Conservation (phyloP, 2,329 filamentous ascomycete species). For the Xylaria sp. region DNA sequence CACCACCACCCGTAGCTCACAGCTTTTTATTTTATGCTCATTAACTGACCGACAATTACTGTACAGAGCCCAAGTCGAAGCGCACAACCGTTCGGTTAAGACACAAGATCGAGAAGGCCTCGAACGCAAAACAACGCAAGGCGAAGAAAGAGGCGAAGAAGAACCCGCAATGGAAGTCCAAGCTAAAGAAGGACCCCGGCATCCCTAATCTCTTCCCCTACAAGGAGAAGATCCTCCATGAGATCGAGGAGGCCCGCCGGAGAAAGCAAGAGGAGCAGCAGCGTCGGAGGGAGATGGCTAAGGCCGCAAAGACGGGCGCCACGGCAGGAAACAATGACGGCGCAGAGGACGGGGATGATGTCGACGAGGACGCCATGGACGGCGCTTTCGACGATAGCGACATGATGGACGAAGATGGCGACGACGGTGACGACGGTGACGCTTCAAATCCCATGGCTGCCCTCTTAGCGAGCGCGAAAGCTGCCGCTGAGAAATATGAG, state of each 20-base stretch:
- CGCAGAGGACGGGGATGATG: conserved; percentile 55
- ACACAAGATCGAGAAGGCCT: conserved; percentile 95
- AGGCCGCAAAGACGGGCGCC: conserved; percentile 69
- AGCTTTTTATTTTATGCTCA: neutral
- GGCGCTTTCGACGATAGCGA: conserved; percentile 26
- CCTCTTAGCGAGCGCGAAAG: conserved; percentile 84
- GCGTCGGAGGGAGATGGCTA: conserved; percentile 76
- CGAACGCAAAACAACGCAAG: conserved; percentile 90
- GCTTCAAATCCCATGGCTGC: conserved; percentile 89
- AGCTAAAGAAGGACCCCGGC: conserved; percentile 96
- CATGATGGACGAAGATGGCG: conserved; percentile 30
- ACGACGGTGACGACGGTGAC: conserved; percentile 68
- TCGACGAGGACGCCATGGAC: conserved; percentile 67
- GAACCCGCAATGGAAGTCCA: conserved; percentile 96
- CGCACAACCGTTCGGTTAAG: conserved; percentile 87
- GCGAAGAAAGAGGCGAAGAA: conserved; percentile 89
- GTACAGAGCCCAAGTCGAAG: conserved; percentile 91
- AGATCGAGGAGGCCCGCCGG: conserved; percentile 89
- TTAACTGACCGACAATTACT: conserved; percentile 4
- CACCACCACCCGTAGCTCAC: neutral
- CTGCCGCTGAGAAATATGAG: conserved; percentile 80
- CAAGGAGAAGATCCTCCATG: conserved; percentile 93
- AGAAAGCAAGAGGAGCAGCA: conserved; percentile 82
- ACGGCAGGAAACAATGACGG: conserved; percentile 56
- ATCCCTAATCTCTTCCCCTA: conserved; percentile 98